Evolutionary conservation across 2,329 filamentous ascomycete species (phyloP).

Genomic region (Monilinia fructigena): DNA sequence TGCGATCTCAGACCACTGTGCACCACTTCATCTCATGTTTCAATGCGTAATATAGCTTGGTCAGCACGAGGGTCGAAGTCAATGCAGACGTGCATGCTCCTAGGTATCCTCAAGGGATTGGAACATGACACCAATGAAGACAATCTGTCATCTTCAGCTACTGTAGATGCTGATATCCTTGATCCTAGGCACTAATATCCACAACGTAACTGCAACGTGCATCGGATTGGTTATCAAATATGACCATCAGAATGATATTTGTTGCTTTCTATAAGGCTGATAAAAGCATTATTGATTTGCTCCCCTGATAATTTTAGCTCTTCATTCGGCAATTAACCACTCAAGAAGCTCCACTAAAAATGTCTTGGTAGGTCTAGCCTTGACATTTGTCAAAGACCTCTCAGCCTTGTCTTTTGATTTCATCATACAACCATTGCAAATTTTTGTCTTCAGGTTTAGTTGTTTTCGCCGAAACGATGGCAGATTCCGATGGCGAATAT

Average conservation of each 20-base stretch:
- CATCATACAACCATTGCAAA: neutral
- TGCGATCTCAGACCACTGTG: neutral
- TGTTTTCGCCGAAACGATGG: slow-evolving; percentile 49
- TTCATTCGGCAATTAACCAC: slow-evolving; percentile 8
- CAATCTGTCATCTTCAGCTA: neutral
- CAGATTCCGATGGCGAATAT: slow-evolving; percentile 72
- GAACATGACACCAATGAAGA: neutral
- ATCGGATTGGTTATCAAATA: neutral
- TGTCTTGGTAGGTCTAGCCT: slow-evolving; percentile 11
- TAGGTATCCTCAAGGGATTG: neutral
- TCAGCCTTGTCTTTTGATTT: slow-evolving; percentile 20
- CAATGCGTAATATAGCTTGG: slow-evolving; percentile 6
- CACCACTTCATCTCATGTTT: slow-evolving; percentile 10
- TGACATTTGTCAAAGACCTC: slow-evolving; percentile 14
- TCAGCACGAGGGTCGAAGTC: slow-evolving; percentile 9
- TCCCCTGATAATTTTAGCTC: neutral
- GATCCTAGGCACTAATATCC: slow-evolving; percentile 6
- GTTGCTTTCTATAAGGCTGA: neutral
- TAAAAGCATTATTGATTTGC: slow-evolving; percentile 2
- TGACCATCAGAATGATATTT: neutral
- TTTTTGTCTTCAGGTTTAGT: neutral
- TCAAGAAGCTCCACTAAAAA: slow-evolving; percentile 9
- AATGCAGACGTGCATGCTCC: slow-evolving; percentile 13
- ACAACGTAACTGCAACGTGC: neutral
- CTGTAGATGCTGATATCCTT: neutral